Percentiles rank a stretch among this genome's conserved stretches.
phyloP scores from a whole-genome alignment of 2,329 filamentous ascomycete genomes.

The Diaporthe batatas region DNA sequence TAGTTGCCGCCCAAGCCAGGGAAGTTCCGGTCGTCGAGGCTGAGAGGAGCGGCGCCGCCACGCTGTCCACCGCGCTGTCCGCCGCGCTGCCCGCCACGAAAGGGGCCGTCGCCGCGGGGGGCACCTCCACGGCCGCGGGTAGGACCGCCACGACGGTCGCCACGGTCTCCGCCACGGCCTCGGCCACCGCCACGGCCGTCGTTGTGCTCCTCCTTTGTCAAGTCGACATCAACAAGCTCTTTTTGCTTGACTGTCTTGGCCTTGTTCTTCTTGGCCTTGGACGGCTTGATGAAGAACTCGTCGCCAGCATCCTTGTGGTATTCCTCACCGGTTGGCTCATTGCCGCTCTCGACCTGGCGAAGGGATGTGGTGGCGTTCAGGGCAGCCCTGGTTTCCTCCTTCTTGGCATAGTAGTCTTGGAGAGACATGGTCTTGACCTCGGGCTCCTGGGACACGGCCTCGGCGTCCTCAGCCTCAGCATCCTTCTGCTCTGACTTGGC shows the following conservation, averaged over 20 bases:
- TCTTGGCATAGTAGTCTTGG: slow-evolving; percentile 84
- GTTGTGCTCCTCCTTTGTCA: background rate
- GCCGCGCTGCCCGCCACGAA: slow-evolving; percentile 58
- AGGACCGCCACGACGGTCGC: slow-evolving; percentile 61
- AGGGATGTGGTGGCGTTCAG: slow-evolving; percentile 75
- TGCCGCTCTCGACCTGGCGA: slow-evolving; percentile 86
- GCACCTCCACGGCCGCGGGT: slow-evolving; percentile 62
- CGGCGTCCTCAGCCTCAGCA: slow-evolving; percentile 60
- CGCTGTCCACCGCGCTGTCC: slow-evolving; percentile 48
- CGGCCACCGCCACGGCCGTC: slow-evolving; percentile 64
- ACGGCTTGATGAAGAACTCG: slow-evolving; percentile 78
- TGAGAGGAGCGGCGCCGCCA: slow-evolving; percentile 63
- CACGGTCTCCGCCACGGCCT: slow-evolving; percentile 66
- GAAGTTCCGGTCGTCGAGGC: slow-evolving; percentile 71
- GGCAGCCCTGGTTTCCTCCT: slow-evolving; percentile 79
- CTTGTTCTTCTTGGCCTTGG: slow-evolving; percentile 86
- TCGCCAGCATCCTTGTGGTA: slow-evolving; percentile 78
- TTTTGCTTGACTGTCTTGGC: background rate
- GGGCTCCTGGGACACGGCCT: slow-evolving; percentile 66
- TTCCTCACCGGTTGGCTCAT: slow-evolving; percentile 50
- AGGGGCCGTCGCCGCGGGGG: slow-evolving; percentile 58
- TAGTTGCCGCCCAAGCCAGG: slow-evolving; percentile 68
- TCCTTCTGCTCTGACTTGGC: slow-evolving; percentile 88
- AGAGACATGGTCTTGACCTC: slow-evolving; percentile 94
- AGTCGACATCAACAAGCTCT: background rate